A percentile compares a stretch with the other conserved stretches of the same genome.
Evolutionary conservation across 345 rosid genomes (phyloP).

Genomic region (Microcos paniculata): DNA sequence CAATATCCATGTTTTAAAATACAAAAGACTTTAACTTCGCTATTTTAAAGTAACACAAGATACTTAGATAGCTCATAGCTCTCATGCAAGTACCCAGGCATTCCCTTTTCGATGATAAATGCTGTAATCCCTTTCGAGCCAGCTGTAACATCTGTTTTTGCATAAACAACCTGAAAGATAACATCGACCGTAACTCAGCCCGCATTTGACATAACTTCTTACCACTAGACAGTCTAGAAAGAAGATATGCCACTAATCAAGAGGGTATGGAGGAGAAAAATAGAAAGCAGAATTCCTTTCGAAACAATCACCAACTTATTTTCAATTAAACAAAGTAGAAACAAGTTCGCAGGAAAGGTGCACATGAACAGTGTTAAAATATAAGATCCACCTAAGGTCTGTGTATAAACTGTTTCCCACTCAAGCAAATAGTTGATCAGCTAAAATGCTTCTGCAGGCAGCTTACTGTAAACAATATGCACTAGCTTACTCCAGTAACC

Average conservation of each 20-base stretch:
- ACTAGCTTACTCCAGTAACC: background rate
- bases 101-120: conserved; percentile 87
- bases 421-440: background rate
- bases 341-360: background rate
- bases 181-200: background rate
- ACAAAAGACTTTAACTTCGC: background rate
- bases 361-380: background rate
- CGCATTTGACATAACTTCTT: background rate
- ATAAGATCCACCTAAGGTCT: background rate
- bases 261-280: background rate
- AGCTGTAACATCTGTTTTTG: conserved; percentile 68
- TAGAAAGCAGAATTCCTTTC: background rate
- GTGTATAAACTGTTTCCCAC: background rate
- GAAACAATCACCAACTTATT: background rate
- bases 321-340: background rate
- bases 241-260: background rate
- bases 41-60: background rate
- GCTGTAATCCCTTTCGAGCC: conserved; percentile 97
- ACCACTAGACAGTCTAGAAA: background rate
- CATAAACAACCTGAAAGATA: conserved; percentile 70
- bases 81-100: conserved; percentile 64
- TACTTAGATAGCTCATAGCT: background rate
- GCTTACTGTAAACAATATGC: background rate
- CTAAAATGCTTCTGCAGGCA: background rate
- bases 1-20: background rate